Evolutionary conservation across 495 filamentous ascomycete species (phyloP).

Genomic region (Articulospora tetracladia): DNA sequence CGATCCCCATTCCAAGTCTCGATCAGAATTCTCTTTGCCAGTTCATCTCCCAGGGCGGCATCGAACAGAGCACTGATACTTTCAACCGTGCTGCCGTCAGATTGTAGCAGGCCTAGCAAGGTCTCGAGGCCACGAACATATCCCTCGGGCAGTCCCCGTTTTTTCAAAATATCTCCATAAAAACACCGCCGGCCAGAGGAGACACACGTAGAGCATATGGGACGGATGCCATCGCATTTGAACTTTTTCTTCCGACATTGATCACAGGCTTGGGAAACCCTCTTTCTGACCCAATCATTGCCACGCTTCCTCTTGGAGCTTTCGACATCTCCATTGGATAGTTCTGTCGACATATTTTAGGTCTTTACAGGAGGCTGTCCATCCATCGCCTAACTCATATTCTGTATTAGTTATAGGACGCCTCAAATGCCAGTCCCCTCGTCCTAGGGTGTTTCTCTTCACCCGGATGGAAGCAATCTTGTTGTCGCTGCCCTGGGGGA

Average conservation of each 20-base stretch:
- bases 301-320: constrained; percentile 22
- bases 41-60: neutral
- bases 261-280: constrained; percentile 37
- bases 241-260: constrained; percentile 6
- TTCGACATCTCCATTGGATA: constrained; percentile 12
- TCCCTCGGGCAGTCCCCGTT: constrained; percentile 61
- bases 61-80: neutral
- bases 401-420: no score
- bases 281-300: constrained; percentile 37
- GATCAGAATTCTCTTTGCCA: neutral
- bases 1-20: neutral
- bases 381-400: no score
- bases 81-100: neutral
- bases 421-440: no score
- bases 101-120: neutral
- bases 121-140: constrained; percentile 57
- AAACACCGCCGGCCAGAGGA: constrained; percentile 55
- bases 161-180: constrained; percentile 62
- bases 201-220: constrained; percentile 56
- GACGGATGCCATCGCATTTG: constrained; percentile 36
- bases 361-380: neutral
- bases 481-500: no score
- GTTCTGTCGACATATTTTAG: neutral
- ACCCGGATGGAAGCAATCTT: no score
- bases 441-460: no score